Percentiles rank a stretch among this genome's conserved stretches.
Conservation (phyloP, 192 early-diverging fungal genomes). For the Irineochytrium annulatum region DNA sequence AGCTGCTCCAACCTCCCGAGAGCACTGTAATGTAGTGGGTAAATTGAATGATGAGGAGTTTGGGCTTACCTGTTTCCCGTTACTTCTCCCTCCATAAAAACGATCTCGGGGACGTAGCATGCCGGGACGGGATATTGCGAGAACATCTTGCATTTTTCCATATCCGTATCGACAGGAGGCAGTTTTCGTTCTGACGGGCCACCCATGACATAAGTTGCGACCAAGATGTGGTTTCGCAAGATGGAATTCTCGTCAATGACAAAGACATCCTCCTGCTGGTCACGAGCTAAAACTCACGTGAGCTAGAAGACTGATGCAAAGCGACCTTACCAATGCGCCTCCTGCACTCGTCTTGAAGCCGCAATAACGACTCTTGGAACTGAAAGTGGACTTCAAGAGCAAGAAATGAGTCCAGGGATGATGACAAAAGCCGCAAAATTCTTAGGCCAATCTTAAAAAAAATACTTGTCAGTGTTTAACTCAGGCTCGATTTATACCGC, state of each 20-base stretch:
- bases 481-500: constrained; percentile 12
- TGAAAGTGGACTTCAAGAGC: constrained; percentile 35
- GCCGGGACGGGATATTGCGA: constrained; percentile 12
- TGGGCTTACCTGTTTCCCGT: no score
- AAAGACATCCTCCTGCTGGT: constrained; percentile 6
- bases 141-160: constrained; percentile 16
- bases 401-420: constrained; percentile 43
- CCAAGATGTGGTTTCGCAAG: constrained; percentile 37
- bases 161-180: constrained; percentile 22
- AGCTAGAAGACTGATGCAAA: background rate
- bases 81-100: no score
- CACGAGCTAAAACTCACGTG: background rate
- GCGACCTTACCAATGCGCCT: background rate
- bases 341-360: constrained; percentile 20
- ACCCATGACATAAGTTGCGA: constrained; percentile 32
- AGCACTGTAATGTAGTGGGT: no score
- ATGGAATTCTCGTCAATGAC: constrained; percentile 42
- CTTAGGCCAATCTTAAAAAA: constrained; percentile 32
- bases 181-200: constrained; percentile 39
- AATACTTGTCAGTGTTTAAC: background rate
- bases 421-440: constrained; percentile 32
- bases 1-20: no score
- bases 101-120: background rate
- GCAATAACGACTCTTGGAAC: constrained; percentile 33
- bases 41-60: no score